A percentile compares a stretch with the other conserved stretches of the same genome.
phyloP scores from a whole-genome alignment of 352 stramenopile species.

The Globisporangium ultimum region DNA sequence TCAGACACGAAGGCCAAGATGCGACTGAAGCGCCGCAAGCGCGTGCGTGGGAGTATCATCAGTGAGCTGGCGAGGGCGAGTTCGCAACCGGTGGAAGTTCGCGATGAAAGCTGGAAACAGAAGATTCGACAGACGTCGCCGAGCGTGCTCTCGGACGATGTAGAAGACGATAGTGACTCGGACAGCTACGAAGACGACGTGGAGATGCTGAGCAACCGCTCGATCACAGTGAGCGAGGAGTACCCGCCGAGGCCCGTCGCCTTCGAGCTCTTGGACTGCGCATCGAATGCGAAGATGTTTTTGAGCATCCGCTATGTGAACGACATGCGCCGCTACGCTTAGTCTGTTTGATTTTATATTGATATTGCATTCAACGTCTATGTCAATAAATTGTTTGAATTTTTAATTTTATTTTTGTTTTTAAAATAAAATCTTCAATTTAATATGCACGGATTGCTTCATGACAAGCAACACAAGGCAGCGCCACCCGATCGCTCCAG shows the following conservation, averaged over 20 bases:
- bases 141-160: constrained; percentile 33
- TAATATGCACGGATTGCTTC: too few relatives aligned
- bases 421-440: too few relatives aligned
- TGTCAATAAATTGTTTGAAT: too few relatives aligned
- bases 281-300: constrained; percentile 59
- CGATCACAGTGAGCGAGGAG: constrained; percentile 47
- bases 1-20: constrained; percentile 66
- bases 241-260: constrained; percentile 47
- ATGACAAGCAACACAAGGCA: not conserved
- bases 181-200: constrained; percentile 69
- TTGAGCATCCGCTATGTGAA: constrained; percentile 87
- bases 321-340: constrained; percentile 78
- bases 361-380: too few relatives aligned
- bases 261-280: constrained; percentile 45
- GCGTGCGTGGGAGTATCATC: constrained; percentile 77
- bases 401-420: too few relatives aligned
- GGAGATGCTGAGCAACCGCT: constrained; percentile 50
- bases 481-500: not conserved
- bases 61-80: constrained; percentile 49
- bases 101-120: constrained; percentile 69
- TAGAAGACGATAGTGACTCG: constrained; percentile 31
- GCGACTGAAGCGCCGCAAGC: constrained; percentile 75
- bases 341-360: constrained; percentile 1
- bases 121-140: constrained; percentile 33
- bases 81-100: constrained; percentile 43